Percentiles rank a stretch among this genome's conserved stretches.
phyloP scores from a whole-genome alignment of 345 rosid genomes.

The Anacardium occidentale region DNA sequence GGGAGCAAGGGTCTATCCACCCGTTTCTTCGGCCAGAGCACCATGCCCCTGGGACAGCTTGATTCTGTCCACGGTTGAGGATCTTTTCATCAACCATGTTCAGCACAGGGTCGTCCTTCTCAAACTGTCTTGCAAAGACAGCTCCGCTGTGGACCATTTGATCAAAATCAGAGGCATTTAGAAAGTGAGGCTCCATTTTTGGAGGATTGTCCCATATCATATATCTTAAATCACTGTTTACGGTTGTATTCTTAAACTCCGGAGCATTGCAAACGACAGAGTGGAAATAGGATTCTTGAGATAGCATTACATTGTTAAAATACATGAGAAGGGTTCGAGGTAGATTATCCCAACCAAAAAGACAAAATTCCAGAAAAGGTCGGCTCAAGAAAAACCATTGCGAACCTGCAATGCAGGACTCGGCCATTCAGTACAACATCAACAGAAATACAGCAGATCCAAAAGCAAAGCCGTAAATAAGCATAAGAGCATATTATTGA shows the following conservation, averaged over 20 bases:
- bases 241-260: constrained; percentile 75
- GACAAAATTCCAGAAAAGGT: constrained; percentile 79
- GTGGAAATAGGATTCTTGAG: constrained; percentile 95
- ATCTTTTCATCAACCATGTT: constrained; percentile 72
- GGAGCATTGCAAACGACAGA: constrained; percentile 89
- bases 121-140: constrained; percentile 81
- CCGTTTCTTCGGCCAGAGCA: constrained; percentile 69
- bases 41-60: constrained; percentile 86
- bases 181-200: constrained; percentile 84
- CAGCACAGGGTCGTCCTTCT: constrained; percentile 63
- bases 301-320: constrained; percentile 73
- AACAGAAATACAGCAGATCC: constrained; percentile 12
- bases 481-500: not conserved
- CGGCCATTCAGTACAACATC: constrained; percentile 21
- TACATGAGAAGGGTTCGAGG: constrained; percentile 93
- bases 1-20: constrained; percentile 92
- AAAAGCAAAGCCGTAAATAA: not conserved
- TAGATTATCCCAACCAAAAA: constrained; percentile 94
- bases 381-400: constrained; percentile 84
- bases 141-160: constrained; percentile 82
- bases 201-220: constrained; percentile 99
- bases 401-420: constrained; percentile 64
- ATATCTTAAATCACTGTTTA: constrained; percentile 78
- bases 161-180: constrained; percentile 53
- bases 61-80: constrained; percentile 59